Base-by-base conservation (phyloP, 2,329 filamentous ascomycete genomes). In the Epichloe gansuensis region DNA sequence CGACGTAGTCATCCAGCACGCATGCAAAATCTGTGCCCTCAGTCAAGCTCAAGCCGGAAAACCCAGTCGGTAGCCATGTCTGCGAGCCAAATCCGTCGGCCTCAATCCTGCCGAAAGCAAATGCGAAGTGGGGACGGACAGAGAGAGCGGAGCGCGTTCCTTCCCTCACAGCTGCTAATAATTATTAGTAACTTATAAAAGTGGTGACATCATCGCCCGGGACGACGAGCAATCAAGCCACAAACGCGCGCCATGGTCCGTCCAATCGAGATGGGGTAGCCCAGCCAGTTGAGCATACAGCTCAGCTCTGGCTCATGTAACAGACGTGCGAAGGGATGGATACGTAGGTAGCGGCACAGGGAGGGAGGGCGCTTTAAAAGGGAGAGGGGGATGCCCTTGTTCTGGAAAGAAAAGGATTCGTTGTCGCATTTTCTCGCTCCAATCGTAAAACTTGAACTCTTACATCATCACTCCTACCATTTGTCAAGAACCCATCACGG, bases 181-280 rank as follows among this genome's bases (percentile, higher is more conserved):
- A 21, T 21, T 21, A 17, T 9, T 12, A 28, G 44, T 13, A n/a
- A n/a, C n/a, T n/a, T n/a, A n/a, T n/a, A 12, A 52, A 42, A 54
- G 52, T 67, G 59, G 61, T 67, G 65, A 67, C 65, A 63, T 67
- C 65, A 67, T 66, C 55, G 51, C 50, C 50, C 50, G 55, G 53
- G 54, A 59, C 57, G 54, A 57, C 44, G 5, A 38, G 48, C 48
- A 35, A 51, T 21, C 52, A 47, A 54, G 52, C 52, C 52, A 51
- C 52, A 44, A 43, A 39, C 42, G 13, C 8, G 42, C 47, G 39
- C 42, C 3, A 52, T 55, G 49, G 56, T 56, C 51, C 55, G 56
- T 56, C 51, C 55, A 52, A 55, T 59, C 60, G 60, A 59, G 61
- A 63, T 62, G 48, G 48, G 48, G 4, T 17, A 7, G 38, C 38